A percentile compares a stretch with the other conserved stretches of the same genome.
Conservation (phyloP, 805 yeast species). For the Myxozyma neotropica region DNA sequence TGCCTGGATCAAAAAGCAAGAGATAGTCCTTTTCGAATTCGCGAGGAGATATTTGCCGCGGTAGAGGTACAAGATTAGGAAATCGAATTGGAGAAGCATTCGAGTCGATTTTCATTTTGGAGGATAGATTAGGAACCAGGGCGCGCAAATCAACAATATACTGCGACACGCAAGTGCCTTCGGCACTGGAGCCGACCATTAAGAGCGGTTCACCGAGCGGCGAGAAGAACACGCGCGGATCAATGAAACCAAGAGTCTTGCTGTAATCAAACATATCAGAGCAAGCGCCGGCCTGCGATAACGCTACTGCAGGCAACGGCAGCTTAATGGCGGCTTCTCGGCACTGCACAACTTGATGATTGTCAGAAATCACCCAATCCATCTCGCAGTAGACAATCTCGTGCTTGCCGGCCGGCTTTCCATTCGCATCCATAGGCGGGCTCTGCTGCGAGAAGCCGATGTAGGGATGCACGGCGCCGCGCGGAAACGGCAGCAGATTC, state of each 20-base stretch:
- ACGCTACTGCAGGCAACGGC: conserved; percentile 3
- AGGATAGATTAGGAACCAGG: conserved; percentile 22
- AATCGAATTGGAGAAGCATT: conserved; percentile 18
- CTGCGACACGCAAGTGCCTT: conserved; percentile 17
- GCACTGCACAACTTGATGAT: conserved; percentile 16
- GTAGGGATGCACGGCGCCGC: conserved; percentile 22
- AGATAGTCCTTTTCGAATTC: conserved; percentile 24
- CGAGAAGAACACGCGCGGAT: conserved; percentile 29
- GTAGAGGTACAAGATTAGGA: conserved; percentile 7
- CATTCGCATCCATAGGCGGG: conserved; percentile 3
- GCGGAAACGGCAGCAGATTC: conserved; percentile 23
- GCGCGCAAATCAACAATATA: conserved; percentile 28
- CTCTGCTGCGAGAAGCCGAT: conserved; percentile 22
- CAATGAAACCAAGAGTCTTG: conserved; percentile 16
- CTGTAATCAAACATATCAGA: not conserved
- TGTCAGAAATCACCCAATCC: conserved; percentile 20
- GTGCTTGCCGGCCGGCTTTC: conserved; percentile 3
- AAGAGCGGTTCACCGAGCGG: conserved; percentile 30
- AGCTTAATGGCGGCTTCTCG: conserved; percentile 1
- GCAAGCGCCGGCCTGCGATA: conserved; percentile 17
- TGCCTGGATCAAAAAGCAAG: conserved; percentile 14
- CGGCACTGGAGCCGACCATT: conserved; percentile 17
- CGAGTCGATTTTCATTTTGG: conserved; percentile 9
- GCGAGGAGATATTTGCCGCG: not conserved
- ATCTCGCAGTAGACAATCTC: conserved; percentile 23